Percentiles rank a stretch among this genome's conserved stretches.
These are phyloP conservation scores for Linderina pennispora DNA, from an alignment of 192 early-diverging fungal species.

Conservation along the genomic window DNA sequence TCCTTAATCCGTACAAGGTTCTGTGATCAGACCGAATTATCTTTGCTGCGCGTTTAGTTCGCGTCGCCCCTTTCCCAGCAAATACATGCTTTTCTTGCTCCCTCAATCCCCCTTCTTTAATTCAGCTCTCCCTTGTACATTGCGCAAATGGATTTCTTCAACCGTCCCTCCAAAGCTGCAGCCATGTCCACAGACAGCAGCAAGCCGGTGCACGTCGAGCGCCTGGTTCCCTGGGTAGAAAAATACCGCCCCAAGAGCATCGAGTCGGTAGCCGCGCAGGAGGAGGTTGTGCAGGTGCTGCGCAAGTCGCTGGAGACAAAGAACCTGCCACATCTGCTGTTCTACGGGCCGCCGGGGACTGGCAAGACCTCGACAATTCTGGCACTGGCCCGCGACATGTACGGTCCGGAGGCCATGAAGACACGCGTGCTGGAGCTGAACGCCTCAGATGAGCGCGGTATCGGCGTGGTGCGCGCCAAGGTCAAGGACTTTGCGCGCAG, in stretches of 20 bases:
- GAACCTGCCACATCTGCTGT: conserved; percentile 92
- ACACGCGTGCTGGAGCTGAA: conserved; percentile 88
- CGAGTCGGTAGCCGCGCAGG: conserved; percentile 83
- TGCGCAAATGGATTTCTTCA: conserved; percentile 45
- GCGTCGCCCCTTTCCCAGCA: not conserved
- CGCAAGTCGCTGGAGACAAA: conserved; percentile 78
- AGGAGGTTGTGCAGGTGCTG: conserved; percentile 79
- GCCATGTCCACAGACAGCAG: not conserved
- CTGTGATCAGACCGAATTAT: conserved; percentile 19
- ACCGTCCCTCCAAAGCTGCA: conserved; percentile 8
- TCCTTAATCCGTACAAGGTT: conserved; percentile 87
- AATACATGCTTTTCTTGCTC: not conserved
- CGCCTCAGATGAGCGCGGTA: conserved; percentile 97
- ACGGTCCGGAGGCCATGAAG: conserved; percentile 72
- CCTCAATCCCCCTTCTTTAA: too few relatives aligned
- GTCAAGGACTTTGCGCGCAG: conserved; percentile 89
- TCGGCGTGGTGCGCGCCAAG: conserved; percentile 84
- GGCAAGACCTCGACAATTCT: conserved; percentile 96
- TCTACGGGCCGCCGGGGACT: conserved; percentile 97
- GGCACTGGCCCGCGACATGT: conserved; percentile 62
- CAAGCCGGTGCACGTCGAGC: conserved; percentile 4
- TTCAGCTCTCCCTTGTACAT: too few relatives aligned
- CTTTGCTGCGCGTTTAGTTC: not conserved
- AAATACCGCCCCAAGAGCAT: conserved; percentile 92
- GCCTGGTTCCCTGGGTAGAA: conserved; percentile 76